These are phyloP conservation scores for Zymoseptoria pseudotritici DNA, from an alignment of 2,329 filamentous ascomycete species.

Conservation along the genomic window DNA sequence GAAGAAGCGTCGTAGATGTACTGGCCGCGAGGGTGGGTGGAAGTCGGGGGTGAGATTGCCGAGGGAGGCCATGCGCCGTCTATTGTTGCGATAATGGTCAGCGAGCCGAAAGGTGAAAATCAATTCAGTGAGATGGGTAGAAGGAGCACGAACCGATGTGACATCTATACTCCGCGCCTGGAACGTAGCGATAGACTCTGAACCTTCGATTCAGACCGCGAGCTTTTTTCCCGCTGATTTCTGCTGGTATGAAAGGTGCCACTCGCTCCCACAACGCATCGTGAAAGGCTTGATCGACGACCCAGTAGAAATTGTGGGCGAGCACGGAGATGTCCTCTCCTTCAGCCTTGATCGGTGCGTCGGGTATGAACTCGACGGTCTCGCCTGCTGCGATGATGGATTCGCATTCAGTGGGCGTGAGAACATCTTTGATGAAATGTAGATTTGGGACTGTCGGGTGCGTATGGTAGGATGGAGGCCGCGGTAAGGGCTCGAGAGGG, in stretches of 20 bases:
- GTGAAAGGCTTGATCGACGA: conserved; percentile 57
- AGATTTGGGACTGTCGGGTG: conserved; percentile 59
- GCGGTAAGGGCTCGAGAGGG: conserved; percentile 36
- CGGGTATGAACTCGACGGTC: conserved; percentile 57
- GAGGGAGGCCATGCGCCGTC: conserved; percentile 67
- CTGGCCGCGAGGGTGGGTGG: conserved; percentile 28
- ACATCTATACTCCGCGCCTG: conserved; percentile 62
- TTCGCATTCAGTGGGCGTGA: conserved; percentile 55
- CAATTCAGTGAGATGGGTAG: neutral
- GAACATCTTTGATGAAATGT: conserved; percentile 52
- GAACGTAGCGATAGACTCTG: conserved; percentile 64
- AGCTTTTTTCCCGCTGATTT: conserved; percentile 49
- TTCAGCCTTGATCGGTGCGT: conserved; percentile 59
- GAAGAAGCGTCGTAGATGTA: conserved; percentile 63
- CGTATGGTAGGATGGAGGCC: conserved; percentile 47
- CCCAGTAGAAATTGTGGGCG: conserved; percentile 69
- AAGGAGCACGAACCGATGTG: conserved; percentile 45
- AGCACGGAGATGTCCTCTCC: conserved; percentile 56
- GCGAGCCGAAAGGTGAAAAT: neutral
- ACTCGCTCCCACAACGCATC: conserved; percentile 58
- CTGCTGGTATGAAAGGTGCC: conserved; percentile 48
- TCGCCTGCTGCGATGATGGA: conserved; percentile 62
- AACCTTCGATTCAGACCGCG: conserved; percentile 63
- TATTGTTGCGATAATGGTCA: neutral
- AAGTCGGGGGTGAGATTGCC: conserved; percentile 44